Percentiles rank a stretch among this genome's conserved stretches.
Evolutionary conservation across 768 basidiomycete genomes (phyloP).

Genomic region (Boletus rufocinnamomeus): DNA sequence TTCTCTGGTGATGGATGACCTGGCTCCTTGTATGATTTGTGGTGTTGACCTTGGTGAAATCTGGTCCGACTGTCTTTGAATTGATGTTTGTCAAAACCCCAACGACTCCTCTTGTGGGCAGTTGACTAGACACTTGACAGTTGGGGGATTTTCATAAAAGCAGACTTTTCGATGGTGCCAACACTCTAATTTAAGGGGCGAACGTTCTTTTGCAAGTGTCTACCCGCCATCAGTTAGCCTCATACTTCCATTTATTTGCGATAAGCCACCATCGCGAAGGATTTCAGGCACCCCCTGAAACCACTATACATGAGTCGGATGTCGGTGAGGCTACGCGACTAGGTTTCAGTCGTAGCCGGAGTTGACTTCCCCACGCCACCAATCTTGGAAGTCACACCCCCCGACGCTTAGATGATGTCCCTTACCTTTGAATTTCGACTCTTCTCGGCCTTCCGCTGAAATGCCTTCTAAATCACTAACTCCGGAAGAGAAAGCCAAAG

Average conservation of each 20-base stretch:
- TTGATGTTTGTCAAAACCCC: not conserved
- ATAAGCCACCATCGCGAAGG: too few relatives aligned
- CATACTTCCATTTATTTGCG: too few relatives aligned
- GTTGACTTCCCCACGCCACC: constrained; percentile 14
- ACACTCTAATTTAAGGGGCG: too few relatives aligned
- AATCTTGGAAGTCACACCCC: not conserved
- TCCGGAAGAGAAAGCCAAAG: constrained; percentile 72
- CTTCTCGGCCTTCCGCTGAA: constrained; percentile 6
- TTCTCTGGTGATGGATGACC: not conserved
- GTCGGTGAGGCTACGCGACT: too few relatives aligned
- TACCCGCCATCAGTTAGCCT: too few relatives aligned
- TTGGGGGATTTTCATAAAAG: too few relatives aligned
- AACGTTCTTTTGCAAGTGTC: not conserved
- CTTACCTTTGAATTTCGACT: constrained; percentile 1
- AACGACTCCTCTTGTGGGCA: not conserved
- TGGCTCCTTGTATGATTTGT: not conserved
- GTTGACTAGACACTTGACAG: not conserved
- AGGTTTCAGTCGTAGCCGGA: too few relatives aligned
- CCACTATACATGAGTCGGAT: too few relatives aligned
- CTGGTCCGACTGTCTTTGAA: not conserved
- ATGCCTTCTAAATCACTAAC: constrained; percentile 80
- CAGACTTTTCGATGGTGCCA: too few relatives aligned
- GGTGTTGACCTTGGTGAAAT: not conserved
- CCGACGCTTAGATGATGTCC: constrained; percentile 9
- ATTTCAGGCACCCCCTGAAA: too few relatives aligned